Evolutionary conservation across 1,284 basidiomycete genomes (phyloP).

Genomic region (Sporisorium graminicola): DNA sequence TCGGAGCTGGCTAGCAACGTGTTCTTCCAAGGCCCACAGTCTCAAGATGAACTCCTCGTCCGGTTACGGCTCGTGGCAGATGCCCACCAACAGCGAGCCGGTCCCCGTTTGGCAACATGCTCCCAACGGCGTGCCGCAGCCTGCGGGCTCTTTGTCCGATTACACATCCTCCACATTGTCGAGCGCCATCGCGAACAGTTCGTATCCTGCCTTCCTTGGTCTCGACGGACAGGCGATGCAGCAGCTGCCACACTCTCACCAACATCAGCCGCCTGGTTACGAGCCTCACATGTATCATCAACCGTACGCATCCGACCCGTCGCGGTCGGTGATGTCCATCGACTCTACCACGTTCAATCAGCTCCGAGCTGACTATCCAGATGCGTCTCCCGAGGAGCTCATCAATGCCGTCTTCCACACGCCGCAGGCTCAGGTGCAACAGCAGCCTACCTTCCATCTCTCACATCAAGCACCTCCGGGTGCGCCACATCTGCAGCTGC

Average conservation of each 20-base stretch:
- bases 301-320: neutral
- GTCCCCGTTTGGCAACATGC: constrained; percentile 22
- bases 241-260: constrained; percentile 1
- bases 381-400: constrained; percentile 11
- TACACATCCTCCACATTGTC: constrained; percentile 7
- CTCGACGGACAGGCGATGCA: constrained; percentile 4
- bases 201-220: constrained; percentile 4
- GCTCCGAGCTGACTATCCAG: constrained; percentile 11
- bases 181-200: neutral
- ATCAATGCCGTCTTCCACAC: constrained; percentile 7
- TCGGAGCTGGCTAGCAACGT: neutral
- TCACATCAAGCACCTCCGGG: neutral
- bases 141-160: neutral
- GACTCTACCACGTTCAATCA: constrained; percentile 11
- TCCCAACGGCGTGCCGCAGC: constrained; percentile 11
- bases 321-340: neutral
- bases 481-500: neutral
- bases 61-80: constrained; percentile 23
- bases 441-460: neutral
- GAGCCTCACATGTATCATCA: constrained; percentile 4
- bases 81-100: constrained; percentile 19
- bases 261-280: constrained; percentile 1
- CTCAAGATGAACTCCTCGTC: constrained; percentile 19
- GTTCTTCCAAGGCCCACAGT: too few relatives aligned
- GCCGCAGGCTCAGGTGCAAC: neutral